A percentile compares a stretch with the other conserved stretches of the same genome.
Evolutionary conservation across 2,329 filamentous ascomycete genomes (phyloP).

Genomic region (Paecilomyces dactylethromorphus): DNA sequence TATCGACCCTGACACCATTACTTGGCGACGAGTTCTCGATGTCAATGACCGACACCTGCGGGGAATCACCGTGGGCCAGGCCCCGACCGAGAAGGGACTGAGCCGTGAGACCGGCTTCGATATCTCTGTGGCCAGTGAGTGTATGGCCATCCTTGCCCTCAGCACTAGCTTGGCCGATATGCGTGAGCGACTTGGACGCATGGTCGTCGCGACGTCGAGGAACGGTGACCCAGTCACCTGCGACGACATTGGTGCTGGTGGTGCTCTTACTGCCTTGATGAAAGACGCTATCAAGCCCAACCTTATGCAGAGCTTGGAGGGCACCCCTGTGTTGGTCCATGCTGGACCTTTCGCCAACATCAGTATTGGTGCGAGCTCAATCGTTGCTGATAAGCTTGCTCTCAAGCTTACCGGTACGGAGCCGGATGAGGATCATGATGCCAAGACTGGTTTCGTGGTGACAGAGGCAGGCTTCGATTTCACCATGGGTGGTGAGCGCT

Average conservation of each 20-base stretch:
- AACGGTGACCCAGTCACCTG: slow-evolving; percentile 87
- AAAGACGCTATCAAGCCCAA: slow-evolving; percentile 98
- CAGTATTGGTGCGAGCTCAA: slow-evolving; percentile 91
- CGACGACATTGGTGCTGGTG: slow-evolving; percentile 88
- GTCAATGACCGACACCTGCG: slow-evolving; percentile 95
- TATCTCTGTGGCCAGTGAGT: slow-evolving; percentile 95
- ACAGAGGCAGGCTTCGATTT: slow-evolving; percentile 99
- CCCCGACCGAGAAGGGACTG: slow-evolving; percentile 83
- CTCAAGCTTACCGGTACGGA: slow-evolving; percentile 95
- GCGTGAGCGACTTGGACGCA: slow-evolving; percentile 85
- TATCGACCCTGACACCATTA: slow-evolving; percentile 94
- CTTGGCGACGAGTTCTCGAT: slow-evolving; percentile 91
- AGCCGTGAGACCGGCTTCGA: slow-evolving; percentile 89
- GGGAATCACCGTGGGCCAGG: slow-evolving; percentile 80
- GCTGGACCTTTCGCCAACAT: slow-evolving; percentile 98
- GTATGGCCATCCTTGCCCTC: slow-evolving; percentile 95
- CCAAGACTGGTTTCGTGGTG: slow-evolving; percentile 85
- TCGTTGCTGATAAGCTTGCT: slow-evolving; percentile 90
- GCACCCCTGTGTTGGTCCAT: slow-evolving; percentile 95
- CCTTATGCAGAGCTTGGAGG: slow-evolving; percentile 95
- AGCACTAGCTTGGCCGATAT: slow-evolving; percentile 83
- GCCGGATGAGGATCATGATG: slow-evolving; percentile 73
- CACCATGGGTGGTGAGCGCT: slow-evolving; percentile 98
- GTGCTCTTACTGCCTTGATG: slow-evolving; percentile 90
- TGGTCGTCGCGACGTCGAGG: slow-evolving; percentile 88